Percentiles rank a stretch among this genome's conserved stretches.
Evolutionary conservation across 345 rosid species (phyloP).

Genomic region (Adansonia digitata): DNA sequence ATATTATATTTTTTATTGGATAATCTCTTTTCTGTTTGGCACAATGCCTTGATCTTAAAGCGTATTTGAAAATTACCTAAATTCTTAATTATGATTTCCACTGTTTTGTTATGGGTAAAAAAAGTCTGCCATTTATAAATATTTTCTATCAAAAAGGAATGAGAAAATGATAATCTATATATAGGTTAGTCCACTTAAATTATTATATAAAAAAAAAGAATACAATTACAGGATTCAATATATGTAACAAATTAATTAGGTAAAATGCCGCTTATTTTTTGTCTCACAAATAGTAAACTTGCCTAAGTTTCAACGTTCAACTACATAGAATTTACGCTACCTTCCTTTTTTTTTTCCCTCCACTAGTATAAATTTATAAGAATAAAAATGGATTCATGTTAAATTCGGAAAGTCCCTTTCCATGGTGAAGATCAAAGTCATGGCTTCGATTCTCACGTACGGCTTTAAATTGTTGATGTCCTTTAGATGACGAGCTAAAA

Average conservation of each 20-base stretch:
- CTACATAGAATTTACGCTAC: not conserved
- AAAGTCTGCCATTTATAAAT: not conserved
- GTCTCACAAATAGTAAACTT: not conserved
- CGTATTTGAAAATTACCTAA: not conserved
- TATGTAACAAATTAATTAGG: conserved; percentile 4
- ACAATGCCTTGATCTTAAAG: not conserved
- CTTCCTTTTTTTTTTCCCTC: not conserved
- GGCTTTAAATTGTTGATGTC: too few species aligned
- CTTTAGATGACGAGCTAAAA: too few species aligned
- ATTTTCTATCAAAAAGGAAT: too few species aligned
- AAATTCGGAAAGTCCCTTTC: not conserved
- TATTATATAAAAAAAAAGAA: not conserved
- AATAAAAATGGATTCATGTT: too few species aligned
- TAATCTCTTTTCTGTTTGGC: not conserved
- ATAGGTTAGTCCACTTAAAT: not conserved
- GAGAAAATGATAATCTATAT: too few species aligned
- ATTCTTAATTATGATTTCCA: not conserved
- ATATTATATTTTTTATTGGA: not conserved
- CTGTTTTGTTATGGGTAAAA: not conserved
- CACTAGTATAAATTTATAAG: too few species aligned
- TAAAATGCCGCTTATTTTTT: not conserved
- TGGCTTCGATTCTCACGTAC: too few species aligned
- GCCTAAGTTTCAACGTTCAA: conserved; percentile 1
- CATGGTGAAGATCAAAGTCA: not conserved
- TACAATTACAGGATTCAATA: too few species aligned